phyloP scores from a whole-genome alignment of 768 basidiomycete species.

The Dentipellis fragilis region DNA sequence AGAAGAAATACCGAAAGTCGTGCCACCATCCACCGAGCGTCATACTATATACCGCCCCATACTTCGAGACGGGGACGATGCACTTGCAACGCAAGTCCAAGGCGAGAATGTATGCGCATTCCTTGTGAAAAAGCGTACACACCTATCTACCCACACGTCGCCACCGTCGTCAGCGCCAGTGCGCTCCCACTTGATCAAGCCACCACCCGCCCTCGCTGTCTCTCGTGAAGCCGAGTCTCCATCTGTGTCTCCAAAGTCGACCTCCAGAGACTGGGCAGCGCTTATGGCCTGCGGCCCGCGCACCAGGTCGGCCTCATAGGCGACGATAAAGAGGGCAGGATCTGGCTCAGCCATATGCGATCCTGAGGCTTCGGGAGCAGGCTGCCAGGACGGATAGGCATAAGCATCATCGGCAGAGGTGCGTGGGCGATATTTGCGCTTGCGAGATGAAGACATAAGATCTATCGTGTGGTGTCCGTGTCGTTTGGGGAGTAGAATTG shows the following conservation, averaged over 20 bases:
- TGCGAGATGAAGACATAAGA: constrained; percentile 9
- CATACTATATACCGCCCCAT: too few relatives aligned
- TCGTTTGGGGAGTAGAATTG: too few relatives aligned
- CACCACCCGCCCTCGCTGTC: constrained; percentile 18
- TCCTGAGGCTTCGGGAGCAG: background rate
- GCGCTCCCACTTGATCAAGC: constrained; percentile 21
- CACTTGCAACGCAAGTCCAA: background rate
- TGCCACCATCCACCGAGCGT: background rate
- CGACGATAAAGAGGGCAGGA: constrained; percentile 36
- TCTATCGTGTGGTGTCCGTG: too few relatives aligned
- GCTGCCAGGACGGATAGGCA: background rate
- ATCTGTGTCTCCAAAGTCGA: background rate
- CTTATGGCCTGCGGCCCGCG: constrained; percentile 36
- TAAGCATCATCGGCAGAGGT: background rate
- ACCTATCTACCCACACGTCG: constrained; percentile 76
- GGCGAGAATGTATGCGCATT: background rate
- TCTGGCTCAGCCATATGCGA: constrained; percentile 3
- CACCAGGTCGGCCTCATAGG: constrained; percentile 68
- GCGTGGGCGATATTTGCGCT: constrained; percentile 13
- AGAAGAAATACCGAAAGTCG: constrained; percentile 8
- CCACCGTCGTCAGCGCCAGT: background rate
- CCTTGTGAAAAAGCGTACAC: constrained; percentile 24
- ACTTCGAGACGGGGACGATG: background rate
- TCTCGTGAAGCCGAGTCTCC: constrained; percentile 8
- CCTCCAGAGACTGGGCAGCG: constrained; percentile 29